Evolutionary conservation across 129 eudicot species (phyloP).

Genomic region (Oenanthe sinensis): DNA sequence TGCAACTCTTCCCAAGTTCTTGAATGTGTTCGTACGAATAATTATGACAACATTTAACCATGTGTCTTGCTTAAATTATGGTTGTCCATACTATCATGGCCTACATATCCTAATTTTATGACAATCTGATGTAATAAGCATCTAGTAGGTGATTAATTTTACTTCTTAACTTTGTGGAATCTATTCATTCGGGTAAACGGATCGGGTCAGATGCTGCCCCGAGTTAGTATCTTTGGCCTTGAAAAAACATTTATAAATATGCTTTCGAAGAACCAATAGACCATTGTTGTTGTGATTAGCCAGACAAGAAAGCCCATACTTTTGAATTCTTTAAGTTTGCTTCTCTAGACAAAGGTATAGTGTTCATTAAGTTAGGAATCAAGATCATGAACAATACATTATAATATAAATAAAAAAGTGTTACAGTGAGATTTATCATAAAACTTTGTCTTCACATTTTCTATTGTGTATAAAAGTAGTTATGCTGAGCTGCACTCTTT

Average conservation of each 20-base stretch:
- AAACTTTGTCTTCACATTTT: constrained; percentile 26
- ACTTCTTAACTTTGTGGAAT: background rate
- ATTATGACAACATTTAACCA: background rate
- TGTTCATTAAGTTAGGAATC: constrained; percentile 66
- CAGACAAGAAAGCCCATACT: constrained; percentile 67
- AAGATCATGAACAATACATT: constrained; percentile 23
- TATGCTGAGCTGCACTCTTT: constrained; percentile 17
- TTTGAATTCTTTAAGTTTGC: constrained; percentile 47
- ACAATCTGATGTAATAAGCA: background rate
- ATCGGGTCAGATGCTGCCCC: constrained; percentile 4
- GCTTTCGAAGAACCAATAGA: constrained; percentile 24
- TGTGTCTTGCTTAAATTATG: background rate
- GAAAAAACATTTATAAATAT: constrained; percentile 15
- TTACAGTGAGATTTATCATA: background rate
- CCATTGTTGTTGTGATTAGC: constrained; percentile 27
- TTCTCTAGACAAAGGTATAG: constrained; percentile 64
- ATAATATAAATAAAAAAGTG: background rate
- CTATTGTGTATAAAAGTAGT: constrained; percentile 21
- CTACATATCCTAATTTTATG: background rate
- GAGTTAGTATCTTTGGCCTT: constrained; percentile 11
- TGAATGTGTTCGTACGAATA: background rate
- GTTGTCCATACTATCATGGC: background rate
- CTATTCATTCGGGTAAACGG: constrained; percentile 4
- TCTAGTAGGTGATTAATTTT: background rate
- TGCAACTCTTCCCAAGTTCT: background rate